Conservation (phyloP, 176 grass and related monocot species). For the Carex littledalei region DNA sequence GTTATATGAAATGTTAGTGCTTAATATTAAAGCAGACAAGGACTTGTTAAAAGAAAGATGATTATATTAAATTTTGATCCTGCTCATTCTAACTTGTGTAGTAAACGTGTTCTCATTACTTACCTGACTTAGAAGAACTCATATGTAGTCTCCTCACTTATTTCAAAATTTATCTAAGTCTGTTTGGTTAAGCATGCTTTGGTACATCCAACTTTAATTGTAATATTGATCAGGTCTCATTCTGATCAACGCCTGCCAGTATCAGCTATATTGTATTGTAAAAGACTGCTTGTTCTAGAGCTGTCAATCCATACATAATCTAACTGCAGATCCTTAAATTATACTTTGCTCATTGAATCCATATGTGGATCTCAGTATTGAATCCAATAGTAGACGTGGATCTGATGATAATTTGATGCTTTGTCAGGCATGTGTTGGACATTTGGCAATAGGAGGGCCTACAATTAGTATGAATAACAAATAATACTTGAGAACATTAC, state of each 20-base stretch:
- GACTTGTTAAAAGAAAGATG: background rate
- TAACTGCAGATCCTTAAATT: background rate
- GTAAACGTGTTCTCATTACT: background rate
- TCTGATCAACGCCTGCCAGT: background rate
- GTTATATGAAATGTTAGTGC: background rate
- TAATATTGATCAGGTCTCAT: background rate
- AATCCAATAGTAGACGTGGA: background rate
- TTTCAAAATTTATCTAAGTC: background rate
- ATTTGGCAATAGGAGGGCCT: constrained; percentile 12
- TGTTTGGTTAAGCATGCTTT: background rate
- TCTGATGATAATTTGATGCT: background rate
- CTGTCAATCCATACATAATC: background rate
- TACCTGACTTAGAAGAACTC: background rate
- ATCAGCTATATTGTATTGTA: background rate
- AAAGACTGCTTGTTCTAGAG: background rate
- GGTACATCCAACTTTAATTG: too few relatives aligned
- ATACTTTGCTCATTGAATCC: background rate
- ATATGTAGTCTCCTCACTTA: background rate
- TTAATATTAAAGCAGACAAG: background rate
- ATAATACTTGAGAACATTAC: background rate
- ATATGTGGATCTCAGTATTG: background rate
- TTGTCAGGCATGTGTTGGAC: background rate
- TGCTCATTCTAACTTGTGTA: background rate
- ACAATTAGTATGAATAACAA: background rate
- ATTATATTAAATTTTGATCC: background rate